Conservation (phyloP, 139 green algal species). For the Chlorella sorokiniana region DNA sequence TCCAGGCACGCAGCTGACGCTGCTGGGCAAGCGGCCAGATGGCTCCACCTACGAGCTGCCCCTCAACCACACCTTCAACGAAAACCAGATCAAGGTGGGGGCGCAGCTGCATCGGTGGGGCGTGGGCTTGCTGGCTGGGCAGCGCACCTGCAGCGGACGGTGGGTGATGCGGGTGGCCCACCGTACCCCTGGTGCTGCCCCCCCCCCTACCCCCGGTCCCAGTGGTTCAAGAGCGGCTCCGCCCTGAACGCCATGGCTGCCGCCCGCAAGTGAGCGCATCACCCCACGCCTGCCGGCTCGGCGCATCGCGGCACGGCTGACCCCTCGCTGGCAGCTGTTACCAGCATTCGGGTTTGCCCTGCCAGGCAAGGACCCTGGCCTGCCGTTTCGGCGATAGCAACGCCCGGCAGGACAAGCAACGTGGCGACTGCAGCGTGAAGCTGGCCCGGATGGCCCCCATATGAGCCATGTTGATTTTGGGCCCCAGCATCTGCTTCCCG, state of each 20-base stretch:
- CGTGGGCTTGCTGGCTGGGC: not conserved
- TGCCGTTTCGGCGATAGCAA: too few relatives aligned
- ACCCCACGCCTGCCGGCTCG: too few relatives aligned
- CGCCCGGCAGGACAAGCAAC: too few relatives aligned
- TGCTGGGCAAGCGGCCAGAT: slow-evolving; percentile 81
- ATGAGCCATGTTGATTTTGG: too few relatives aligned
- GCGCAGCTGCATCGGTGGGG: not conserved
- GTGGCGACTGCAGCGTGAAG: too few relatives aligned
- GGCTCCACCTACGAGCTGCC: slow-evolving; percentile 83
- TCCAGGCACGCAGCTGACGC: slow-evolving; percentile 81
- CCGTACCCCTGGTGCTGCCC: not conserved
- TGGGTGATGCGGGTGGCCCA: not conserved
- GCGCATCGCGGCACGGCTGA: too few relatives aligned
- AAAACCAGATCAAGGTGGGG: slow-evolving; percentile 85
- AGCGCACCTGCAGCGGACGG: not conserved
- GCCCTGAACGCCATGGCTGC: slow-evolving; percentile 91
- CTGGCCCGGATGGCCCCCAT: too few relatives aligned
- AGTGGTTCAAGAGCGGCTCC: slow-evolving; percentile 83
- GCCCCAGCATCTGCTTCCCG: too few relatives aligned
- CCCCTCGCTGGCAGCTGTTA: too few relatives aligned
- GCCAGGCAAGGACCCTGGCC: too few relatives aligned
- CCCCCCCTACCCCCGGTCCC: not conserved
- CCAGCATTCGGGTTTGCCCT: too few relatives aligned
- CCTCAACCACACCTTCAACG: slow-evolving; percentile 97
- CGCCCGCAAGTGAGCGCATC: slow-evolving; percentile 13